Base-by-base conservation (phyloP, 1,284 basidiomycete species). In the Pisolithus thermaeus region DNA sequence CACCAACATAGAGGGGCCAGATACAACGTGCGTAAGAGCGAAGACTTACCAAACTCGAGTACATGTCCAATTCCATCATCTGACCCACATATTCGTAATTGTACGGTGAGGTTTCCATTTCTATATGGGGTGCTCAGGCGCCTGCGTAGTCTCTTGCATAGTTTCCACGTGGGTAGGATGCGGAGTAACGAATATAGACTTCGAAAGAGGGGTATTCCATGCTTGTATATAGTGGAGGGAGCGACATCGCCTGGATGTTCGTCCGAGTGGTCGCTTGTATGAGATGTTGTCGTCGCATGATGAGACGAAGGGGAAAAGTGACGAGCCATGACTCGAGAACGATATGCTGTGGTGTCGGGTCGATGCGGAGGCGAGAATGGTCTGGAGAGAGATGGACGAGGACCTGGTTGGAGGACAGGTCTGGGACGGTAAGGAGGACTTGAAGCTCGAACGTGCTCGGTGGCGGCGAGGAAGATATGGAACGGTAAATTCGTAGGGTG, bases 201-300 rank as follows among this genome's bases (percentile, higher is more conserved):
- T 48, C 88, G 77, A 70, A 90, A 90, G 37, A 89, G 75, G 38
- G 84, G 78, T 59, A 91, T 90, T 28, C 83, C 81, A 58, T 89
- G 81, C 67, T 91, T 90, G 77, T 91, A 91, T 52, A 89, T 84
- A 16, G 82, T 85, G 0, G 86, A 75, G n/a, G 83, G 80, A 6
- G 80, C 77, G 40, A 84, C 73, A 47, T 84, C 84, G 43, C 66
- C 61, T 47, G 70, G 69, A 18, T 70, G 67, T 42, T 71, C 66
- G 11, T 59, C 61, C 38, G 58, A 53, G 22, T 51, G 56, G 53
- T 52, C 51, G 40, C 62, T 61, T 16, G 12, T 4, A 20, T 25
- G 23, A 3, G 39, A 22, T 22, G 39, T 14, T 11, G 12, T 11
- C 11, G 22, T 23, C 23, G 39, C 25, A 23, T 14, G 32, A 14